Evolutionary conservation across 306 rosid genomes (phyloP), one percentile per base, ranked within the genome.

Genomic region (Dalbergia cochinchinensis): DNA sequence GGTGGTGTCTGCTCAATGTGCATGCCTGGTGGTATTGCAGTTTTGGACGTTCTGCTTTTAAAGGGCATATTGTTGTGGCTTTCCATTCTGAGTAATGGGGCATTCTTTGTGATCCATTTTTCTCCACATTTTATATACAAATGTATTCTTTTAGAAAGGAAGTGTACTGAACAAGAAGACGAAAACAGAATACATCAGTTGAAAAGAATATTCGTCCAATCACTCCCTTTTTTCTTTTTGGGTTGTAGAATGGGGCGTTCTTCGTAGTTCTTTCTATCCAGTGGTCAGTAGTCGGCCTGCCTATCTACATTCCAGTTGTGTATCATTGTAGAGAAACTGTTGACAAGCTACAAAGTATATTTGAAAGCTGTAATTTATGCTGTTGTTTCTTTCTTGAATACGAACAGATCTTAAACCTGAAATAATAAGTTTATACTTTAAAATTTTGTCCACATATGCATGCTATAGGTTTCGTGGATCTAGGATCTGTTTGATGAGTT

Each of bases 401-500:
- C 61, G 58, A 20, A 11, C 65, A 60, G 8, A 14, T 35, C 69
- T 68, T 57, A 41, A 54, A 51, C 47, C 47, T 81, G 65, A 37
- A 48, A 26, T 51, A n/a, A 10, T 26, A 31, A 31, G 10, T 5
- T 51, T 37, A 42, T 58, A 31, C 9, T 48, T 26, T 22, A 16
- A 6, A 60, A 6, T 11, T 31, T 45, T 42, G 14, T 79, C 61
- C 11, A 2, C 31, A 31, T 51, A 57, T 62, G 31, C 18, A 57
- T 71, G 70, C 22, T 64, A 8, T 33, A 19, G 7, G 50, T 57
- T 58, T 65, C 35, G 35, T 34, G 81, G 37, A 37, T 60, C 16
- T 66, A 31, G 53, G 54, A 59, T 42, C 63, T 57, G 39, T 76
- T 58, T 71, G 48, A 16, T 74, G 18, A 67, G 62, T 74, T 51